phyloP scores from a whole-genome alignment of 352 stramenopile species.

The Phytophthora capsici region DNA sequence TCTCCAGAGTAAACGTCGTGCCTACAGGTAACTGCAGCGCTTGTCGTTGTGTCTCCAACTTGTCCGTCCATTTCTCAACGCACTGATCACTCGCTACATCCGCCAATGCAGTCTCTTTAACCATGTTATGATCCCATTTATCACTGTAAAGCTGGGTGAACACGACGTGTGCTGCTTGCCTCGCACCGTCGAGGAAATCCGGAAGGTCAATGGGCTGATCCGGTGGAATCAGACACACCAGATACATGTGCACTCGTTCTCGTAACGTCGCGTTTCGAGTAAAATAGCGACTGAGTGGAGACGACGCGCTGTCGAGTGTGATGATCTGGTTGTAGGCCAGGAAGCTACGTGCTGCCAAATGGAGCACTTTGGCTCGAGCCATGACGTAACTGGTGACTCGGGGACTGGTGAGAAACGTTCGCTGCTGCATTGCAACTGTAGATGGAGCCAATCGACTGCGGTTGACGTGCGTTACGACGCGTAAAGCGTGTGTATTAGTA shows the following conservation, averaged over 20 bases:
- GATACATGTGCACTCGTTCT: constrained; percentile 56
- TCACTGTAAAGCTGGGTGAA: constrained; percentile 29
- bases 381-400: constrained; percentile 38
- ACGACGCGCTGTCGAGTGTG: constrained; percentile 35
- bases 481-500: neutral
- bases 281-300: constrained; percentile 40
- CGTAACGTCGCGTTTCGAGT: constrained; percentile 27
- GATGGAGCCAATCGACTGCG: neutral
- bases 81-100: constrained; percentile 30
- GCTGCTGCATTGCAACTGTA: neutral
- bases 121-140: constrained; percentile 9
- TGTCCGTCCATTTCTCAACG: constrained; percentile 33
- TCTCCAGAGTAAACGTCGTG: constrained; percentile 33
- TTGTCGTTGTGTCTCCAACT: constrained; percentile 25
- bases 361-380: constrained; percentile 47
- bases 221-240: constrained; percentile 46
- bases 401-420: constrained; percentile 30
- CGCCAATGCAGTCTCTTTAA: neutral
- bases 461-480: neutral
- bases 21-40: constrained; percentile 20
- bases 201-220: constrained; percentile 51
- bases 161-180: constrained; percentile 36
- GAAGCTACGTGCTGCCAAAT: constrained; percentile 44
- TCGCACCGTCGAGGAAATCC: constrained; percentile 46
- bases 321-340: constrained; percentile 49